phyloP scores from a whole-genome alignment of 495 filamentous ascomycete species.

The Hypomontagnella monticulosa region DNA sequence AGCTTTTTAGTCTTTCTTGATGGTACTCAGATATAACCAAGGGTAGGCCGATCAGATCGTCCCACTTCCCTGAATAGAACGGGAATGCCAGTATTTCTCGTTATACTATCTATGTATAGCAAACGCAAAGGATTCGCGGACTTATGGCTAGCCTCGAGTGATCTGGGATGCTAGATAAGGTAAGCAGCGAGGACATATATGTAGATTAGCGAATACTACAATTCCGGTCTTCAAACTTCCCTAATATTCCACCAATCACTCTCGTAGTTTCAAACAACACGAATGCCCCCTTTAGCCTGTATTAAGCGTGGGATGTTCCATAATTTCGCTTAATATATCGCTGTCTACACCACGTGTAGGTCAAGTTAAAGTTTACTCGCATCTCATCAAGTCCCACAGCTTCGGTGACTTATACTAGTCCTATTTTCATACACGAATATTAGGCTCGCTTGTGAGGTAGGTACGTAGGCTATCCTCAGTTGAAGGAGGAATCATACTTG shows the following conservation, averaged over 20 bases:
- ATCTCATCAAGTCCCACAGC: constrained; percentile 2
- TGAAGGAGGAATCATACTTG: no score
- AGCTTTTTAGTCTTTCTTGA: constrained; percentile 7
- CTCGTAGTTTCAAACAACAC: not conserved
- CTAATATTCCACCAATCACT: constrained; percentile 1
- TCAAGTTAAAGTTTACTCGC: not conserved
- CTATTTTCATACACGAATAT: not conserved
- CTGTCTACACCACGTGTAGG: constrained; percentile 22
- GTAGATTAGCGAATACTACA: constrained; percentile 29
- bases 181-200: not conserved
- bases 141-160: constrained; percentile 1
- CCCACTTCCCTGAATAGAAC: not conserved
- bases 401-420: constrained; percentile 1
- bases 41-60: constrained; percentile 9
- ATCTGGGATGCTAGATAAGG: not conserved
- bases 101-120: no score
- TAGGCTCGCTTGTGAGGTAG: not conserved
- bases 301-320: constrained; percentile 6
- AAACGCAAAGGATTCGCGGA: not conserved
- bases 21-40: not conserved
- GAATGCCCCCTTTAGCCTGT: constrained; percentile 25
- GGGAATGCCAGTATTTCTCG: not conserved
- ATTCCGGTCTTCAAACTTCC: constrained; percentile 4
- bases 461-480: no score
- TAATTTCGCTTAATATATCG: constrained; percentile 5